phyloP scores from a whole-genome alignment of 208 protist species.

The Acanthamoeba triangularis region DNA sequence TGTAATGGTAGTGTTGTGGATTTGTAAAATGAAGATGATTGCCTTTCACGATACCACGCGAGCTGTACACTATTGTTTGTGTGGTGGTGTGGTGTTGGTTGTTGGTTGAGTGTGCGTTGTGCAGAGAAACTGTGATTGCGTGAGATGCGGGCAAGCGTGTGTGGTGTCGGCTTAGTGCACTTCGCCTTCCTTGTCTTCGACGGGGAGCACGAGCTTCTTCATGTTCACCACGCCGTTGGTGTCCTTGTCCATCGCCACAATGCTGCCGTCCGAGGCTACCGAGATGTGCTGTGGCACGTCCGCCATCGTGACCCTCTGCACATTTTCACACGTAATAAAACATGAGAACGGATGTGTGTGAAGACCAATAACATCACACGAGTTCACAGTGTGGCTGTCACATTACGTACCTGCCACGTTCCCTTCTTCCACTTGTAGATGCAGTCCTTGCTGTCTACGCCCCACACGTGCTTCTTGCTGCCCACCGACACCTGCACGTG shows the following conservation, averaged over 20 bases:
- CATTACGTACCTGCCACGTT: not conserved
- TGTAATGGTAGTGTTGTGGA: no score
- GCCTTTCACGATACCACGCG: no score
- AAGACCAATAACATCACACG: no score
- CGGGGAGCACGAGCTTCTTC: not conserved
- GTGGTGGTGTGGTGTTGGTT: no score
- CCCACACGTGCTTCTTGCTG: slow-evolving; percentile 49
- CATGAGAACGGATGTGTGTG: not conserved
- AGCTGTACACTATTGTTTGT: no score
- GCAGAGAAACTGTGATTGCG: no score
- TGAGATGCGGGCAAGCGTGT: no score
- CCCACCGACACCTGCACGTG: not conserved
- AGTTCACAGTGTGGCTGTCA: no score
- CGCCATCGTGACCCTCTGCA: not conserved
- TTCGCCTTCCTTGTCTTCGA: not conserved
- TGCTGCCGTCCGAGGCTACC: slow-evolving; percentile 21
- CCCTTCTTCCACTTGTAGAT: slow-evolving; percentile 64
- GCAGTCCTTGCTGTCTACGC: slow-evolving; percentile 29
- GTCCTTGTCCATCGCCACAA: slow-evolving; percentile 50
- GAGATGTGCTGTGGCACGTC: slow-evolving; percentile 48
- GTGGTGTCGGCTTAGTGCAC: no score
- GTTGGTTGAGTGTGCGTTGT: no score
- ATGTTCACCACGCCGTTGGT: not conserved
- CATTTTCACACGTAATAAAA: not conserved
- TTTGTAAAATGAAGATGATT: no score